Evolutionary conservation across 208 protist genomes (phyloP).

Genomic region (Trypanosoma avium): DNA sequence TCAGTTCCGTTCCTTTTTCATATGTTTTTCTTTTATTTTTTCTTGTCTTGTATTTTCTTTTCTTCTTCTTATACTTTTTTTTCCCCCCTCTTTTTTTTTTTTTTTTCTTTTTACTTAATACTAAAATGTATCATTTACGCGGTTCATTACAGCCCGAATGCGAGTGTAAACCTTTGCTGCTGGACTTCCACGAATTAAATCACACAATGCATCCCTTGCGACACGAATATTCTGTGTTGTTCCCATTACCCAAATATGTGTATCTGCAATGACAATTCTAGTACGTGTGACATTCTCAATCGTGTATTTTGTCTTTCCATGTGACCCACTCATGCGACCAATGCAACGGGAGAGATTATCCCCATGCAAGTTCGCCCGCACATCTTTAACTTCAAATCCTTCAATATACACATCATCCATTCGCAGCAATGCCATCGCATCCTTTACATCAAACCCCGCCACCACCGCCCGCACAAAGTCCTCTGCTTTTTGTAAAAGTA

Average conservation of each 20-base stretch:
- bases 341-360: constrained; percentile 97
- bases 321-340: constrained; percentile 98
- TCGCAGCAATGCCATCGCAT: constrained; percentile 98
- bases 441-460: constrained; percentile 95
- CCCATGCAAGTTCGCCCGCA: constrained; percentile 89
- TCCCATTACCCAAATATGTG: constrained; percentile 98
- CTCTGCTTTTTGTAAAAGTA: constrained; percentile 95
- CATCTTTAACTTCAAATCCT: constrained; percentile 99
- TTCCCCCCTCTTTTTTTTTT: background rate
- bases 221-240: constrained; percentile 98
- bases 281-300: constrained; percentile 99
- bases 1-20: too few relatives aligned
- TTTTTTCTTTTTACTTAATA: background rate
- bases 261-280: constrained; percentile 99
- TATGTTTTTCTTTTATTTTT: constrained; percentile 15
- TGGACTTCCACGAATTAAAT: constrained; percentile 97
- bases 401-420: constrained; percentile 99
- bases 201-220: constrained; percentile 96
- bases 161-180: constrained; percentile 97
- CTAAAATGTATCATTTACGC: constrained; percentile 95
- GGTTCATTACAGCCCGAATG: constrained; percentile 93
- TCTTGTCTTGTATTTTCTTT: background rate
- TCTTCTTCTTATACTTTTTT: background rate
- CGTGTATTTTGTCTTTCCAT: constrained; percentile 99
- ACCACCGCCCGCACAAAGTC: constrained; percentile 99